A percentile compares a stretch with the other conserved stretches of the same genome.
Conservation (phyloP, 176 grass and related monocot genomes). For the Elaeis guineensis region DNA sequence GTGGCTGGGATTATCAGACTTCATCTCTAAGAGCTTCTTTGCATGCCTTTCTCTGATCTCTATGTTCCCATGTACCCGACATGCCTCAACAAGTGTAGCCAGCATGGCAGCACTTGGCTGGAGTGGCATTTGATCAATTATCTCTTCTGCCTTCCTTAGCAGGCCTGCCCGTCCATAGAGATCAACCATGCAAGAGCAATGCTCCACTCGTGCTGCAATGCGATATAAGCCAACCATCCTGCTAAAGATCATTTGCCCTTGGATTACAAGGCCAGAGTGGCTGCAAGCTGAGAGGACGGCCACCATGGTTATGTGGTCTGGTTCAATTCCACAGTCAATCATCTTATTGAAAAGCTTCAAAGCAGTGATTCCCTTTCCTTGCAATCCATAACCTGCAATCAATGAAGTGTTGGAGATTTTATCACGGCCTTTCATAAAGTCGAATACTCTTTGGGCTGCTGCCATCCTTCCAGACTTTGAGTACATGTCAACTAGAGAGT, state of each 20-base stretch:
- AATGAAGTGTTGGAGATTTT: constrained; percentile 59
- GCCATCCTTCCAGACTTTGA: constrained; percentile 45
- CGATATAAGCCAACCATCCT: constrained; percentile 43
- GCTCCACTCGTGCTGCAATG: constrained; percentile 43
- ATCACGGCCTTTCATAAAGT: constrained; percentile 45
- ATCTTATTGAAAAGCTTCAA: constrained; percentile 41
- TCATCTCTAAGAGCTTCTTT: constrained; percentile 66
- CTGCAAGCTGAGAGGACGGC: constrained; percentile 58
- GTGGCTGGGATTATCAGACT: constrained; percentile 50
- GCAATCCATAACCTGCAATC: constrained; percentile 54
- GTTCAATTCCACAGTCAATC: constrained; percentile 38
- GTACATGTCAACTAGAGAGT: constrained; percentile 52
- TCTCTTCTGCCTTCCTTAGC: constrained; percentile 47
- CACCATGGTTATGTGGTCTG: constrained; percentile 51
- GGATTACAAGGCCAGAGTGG: constrained; percentile 52
- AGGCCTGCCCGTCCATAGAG: constrained; percentile 36
- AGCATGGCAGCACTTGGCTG: constrained; percentile 41
- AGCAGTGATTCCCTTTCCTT: constrained; percentile 43
- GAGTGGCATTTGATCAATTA: constrained; percentile 32
- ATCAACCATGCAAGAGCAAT: constrained; percentile 38
- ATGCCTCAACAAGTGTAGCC: constrained; percentile 56
- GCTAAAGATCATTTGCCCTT: constrained; percentile 46
- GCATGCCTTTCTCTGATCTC: constrained; percentile 49
- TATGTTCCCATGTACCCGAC: constrained; percentile 39
- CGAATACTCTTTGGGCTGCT: constrained; percentile 39